A percentile compares a stretch with the other conserved stretches of the same genome.
These are phyloP conservation scores for Centella asiatica DNA, from an alignment of 129 eudicot species.

Conservation along the genomic window DNA sequence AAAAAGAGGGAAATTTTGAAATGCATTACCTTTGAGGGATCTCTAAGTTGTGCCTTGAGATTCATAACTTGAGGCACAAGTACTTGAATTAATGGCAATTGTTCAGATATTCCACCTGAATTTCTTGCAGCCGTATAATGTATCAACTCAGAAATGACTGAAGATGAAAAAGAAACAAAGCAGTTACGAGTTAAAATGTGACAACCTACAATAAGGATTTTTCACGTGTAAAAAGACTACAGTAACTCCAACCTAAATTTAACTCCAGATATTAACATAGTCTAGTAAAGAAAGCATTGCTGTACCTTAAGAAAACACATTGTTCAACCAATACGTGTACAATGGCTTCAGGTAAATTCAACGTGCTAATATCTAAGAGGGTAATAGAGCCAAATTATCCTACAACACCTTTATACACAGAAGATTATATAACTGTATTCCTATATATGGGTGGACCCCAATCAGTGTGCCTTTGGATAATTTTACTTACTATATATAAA, in stretches of 20 bases:
- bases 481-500: too few relatives aligned
- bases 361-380: too few relatives aligned
- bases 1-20: neutral
- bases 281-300: neutral
- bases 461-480: too few relatives aligned
- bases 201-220: neutral
- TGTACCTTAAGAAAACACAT: neutral
- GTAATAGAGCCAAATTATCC: too few relatives aligned
- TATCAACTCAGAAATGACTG: constrained; percentile 95
- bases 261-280: neutral
- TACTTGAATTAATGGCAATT: constrained; percentile 93
- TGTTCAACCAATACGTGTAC: too few relatives aligned
- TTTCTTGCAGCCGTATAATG: constrained; percentile 87
- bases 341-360: too few relatives aligned
- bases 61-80: constrained; percentile 88
- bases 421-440: too few relatives aligned
- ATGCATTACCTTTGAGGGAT: constrained; percentile 72
- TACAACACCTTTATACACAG: too few relatives aligned
- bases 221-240: neutral
- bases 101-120: constrained; percentile 51
- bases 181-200: neutral
- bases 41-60: constrained; percentile 86
- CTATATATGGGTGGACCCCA: too few relatives aligned
- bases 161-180: constrained; percentile 17
- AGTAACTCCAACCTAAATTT: neutral